phyloP scores from a whole-genome alignment of 345 rosid genomes.

The Luvunga scandens region DNA sequence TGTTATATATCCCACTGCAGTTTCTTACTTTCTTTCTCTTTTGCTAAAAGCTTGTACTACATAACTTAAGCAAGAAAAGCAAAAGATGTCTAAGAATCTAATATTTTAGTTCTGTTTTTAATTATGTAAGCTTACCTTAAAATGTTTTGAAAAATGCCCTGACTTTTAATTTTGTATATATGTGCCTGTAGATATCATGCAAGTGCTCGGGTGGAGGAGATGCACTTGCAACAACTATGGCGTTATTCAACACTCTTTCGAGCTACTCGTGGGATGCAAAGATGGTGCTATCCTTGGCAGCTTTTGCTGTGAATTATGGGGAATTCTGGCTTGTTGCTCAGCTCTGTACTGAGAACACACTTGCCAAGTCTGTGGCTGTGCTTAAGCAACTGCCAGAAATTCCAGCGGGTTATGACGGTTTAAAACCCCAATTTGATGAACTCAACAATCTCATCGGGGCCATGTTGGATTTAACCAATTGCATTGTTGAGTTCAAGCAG shows the following conservation, averaged over 20 bases:
- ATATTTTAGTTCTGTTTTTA: not conserved
- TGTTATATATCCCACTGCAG: not conserved
- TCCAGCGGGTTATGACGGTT: slow-evolving; percentile 18
- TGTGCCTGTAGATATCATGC: slow-evolving; percentile 35
- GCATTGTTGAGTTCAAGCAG: slow-evolving; percentile 45
- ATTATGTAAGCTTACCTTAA: not conserved
- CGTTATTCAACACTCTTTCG: slow-evolving; percentile 35
- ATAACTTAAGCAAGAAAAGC: not conserved
- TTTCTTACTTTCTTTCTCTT: not conserved
- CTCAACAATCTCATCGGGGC: slow-evolving; percentile 41
- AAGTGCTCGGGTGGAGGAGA: slow-evolving; percentile 52
- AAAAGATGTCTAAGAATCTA: not conserved
- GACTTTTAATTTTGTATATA: not conserved
- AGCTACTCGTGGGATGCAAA: slow-evolving; percentile 51
- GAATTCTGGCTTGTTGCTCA: slow-evolving; percentile 40
- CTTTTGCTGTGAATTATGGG: slow-evolving; percentile 43
- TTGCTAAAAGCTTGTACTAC: not conserved
- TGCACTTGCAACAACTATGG: slow-evolving; percentile 40
- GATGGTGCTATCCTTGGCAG: slow-evolving; percentile 43
- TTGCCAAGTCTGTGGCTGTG: slow-evolving; percentile 38
- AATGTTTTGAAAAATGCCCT: not conserved
- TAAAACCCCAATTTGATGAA: slow-evolving; percentile 42
- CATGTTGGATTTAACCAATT: slow-evolving; percentile 49
- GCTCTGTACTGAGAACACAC: slow-evolving; percentile 25
- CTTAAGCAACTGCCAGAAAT: slow-evolving; percentile 47